Evolutionary conservation across 345 rosid species (phyloP), one percentile per base, ranked within the genome.

Genomic region (Hirschfeldia incana): DNA sequence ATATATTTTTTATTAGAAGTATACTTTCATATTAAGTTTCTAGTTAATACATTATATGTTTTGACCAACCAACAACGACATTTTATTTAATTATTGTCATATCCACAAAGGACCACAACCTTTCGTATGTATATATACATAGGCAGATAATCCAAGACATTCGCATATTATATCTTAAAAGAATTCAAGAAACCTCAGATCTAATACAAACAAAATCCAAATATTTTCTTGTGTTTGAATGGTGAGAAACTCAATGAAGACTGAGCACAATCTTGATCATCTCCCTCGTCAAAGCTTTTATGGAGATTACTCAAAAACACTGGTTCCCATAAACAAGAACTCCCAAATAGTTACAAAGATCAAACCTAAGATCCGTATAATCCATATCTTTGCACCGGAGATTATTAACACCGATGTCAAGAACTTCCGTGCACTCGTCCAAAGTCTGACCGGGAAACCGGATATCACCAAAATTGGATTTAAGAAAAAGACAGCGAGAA

Each of bases 381-480:
- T 91, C 71, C 98, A 95, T 87, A 84, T 91, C 61, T 84, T 88
- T 81, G 96, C 96, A 2, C 99, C 99, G 21, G 97, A 93, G 83
- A 90, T 95, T 82, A 95, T 93, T 85, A 89, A 89, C 83, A 93
- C 98, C 30, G 99, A 93, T 74, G 93, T 78, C n/a, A 89, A 85
- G 8, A 93, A 88, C 85, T 95, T 95, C 74, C 81, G 97, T 46
- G 87, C 88, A 60, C 83, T 95, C 37, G 99, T 95, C 33, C 98
- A 93, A 62, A 82, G 89, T 51, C 94, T 95, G 21, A 95, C 99
- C 0, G 98, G 98, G 1, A 93, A 93, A 74, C 97, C 94, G n/a
- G 17, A 63, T 57, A 73, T 51, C 57, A 74, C 12, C 77, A 66
- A 83, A 68, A 65, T 58, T 65, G n/a, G 69, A 44, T 46, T 67